Evolutionary conservation across 495 filamentous ascomycete species (phyloP).

Genomic region (Immersiella caudata): DNA sequence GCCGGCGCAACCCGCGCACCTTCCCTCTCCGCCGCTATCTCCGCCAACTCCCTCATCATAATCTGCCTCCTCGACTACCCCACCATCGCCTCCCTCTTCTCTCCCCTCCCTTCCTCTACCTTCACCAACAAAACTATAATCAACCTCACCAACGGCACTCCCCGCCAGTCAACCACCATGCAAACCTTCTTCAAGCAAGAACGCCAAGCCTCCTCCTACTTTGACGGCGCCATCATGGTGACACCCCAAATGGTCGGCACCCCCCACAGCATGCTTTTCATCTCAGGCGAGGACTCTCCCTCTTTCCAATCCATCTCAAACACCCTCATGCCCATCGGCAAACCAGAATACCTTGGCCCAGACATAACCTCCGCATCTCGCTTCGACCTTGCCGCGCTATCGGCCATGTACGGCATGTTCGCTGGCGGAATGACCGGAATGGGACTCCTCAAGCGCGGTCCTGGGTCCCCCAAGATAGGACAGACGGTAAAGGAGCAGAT

Average conservation of each 20-base stretch:
- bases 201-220: constrained; percentile 14
- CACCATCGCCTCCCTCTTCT: constrained; percentile 5
- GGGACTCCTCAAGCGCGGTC: constrained; percentile 15
- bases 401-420: constrained; percentile 30
- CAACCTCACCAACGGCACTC: constrained; percentile 32
- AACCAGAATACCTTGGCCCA: neutral
- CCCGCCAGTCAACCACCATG: constrained; percentile 19
- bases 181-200: neutral
- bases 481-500: constrained; percentile 7
- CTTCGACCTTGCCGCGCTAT: constrained; percentile 22
- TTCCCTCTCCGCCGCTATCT: constrained; percentile 13
- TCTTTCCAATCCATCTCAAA: too few species aligned
- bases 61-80: constrained; percentile 27
- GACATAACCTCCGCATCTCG: constrained; percentile 16
- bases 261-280: constrained; percentile 13
- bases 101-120: constrained; percentile 12
- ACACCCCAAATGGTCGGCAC: constrained; percentile 27
- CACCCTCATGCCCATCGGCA: neutral
- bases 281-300: constrained; percentile 18
- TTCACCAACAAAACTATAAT: constrained; percentile 25
- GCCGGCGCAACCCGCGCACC: constrained; percentile 14
- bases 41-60: constrained; percentile 11
- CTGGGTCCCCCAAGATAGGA: neutral
- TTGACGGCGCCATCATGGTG: constrained; percentile 30
- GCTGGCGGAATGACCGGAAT: constrained; percentile 22